Base-by-base conservation (phyloP, 352 stramenopile genomes). In the Pythium utonaiense region DNA sequence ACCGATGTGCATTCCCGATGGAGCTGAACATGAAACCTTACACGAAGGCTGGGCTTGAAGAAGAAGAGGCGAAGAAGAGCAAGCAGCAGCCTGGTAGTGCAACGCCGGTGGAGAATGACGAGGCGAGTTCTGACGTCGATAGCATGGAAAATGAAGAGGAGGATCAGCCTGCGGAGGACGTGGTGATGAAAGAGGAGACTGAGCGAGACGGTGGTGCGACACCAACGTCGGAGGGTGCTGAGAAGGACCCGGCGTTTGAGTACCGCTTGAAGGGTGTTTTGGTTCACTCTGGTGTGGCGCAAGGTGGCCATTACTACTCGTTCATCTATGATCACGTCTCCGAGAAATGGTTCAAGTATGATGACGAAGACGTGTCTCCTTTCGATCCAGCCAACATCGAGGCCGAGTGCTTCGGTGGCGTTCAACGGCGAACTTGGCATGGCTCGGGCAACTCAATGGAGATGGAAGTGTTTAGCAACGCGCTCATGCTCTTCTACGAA, bases 401-500 rank as follows among this genome's bases (percentile, higher is more conserved):
- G 75, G 77, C 88, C 1, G 94, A 99, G 73, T 99, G 97, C 64
- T 99, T 99, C 82, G 97, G 97, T n/a, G 97, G 97, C 21, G 97
- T 98, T 16, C 84, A 98, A 60, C 80, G 80, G 12, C 82, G 83
- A 17, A 91, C 80, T 22, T 99, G 93, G 88, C 93, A 99, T 66
- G 97, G 97, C 17, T 86, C 97, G 21, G 95, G 72, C 58, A 98
- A 98, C 62, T 95, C 92, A 19, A 96, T 99, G 71, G 97, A 99
- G 68, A 98, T 97, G 79, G 97, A 99, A 70, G 91, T 98, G 14
- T 98, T 98, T 70, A 97, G 95, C 53, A 99, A 99, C 69, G 97
- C 96, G 5, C 74, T 99, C 6, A 99, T 99, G 94, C 78, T 99
- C 0, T 99, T 99, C 67, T 99, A 99, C 64, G 97, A 99, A 63